These are phyloP conservation scores for Naganishia kalamii DNA, from an alignment of 768 basidiomycete species.

Conservation along the genomic window DNA sequence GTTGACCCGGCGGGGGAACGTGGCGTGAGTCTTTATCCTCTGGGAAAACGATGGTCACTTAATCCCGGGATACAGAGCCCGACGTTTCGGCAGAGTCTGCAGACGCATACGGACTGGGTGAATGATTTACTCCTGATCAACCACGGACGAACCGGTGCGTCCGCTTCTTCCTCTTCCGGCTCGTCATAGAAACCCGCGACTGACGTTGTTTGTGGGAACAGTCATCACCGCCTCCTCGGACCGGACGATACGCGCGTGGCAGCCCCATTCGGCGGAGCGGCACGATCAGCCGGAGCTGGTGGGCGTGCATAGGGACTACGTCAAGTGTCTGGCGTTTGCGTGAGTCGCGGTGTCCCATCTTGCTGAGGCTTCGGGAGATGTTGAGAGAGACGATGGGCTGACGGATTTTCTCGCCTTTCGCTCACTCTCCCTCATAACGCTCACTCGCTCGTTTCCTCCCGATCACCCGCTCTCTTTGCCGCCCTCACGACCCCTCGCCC, in stretches of 20 bases:
- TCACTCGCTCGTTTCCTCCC: too few relatives aligned
- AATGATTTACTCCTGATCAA: conserved; percentile 91
- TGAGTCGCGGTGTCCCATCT: too few relatives aligned
- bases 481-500: not conserved
- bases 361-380: too few relatives aligned
- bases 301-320: conserved; percentile 44
- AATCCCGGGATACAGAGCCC: conserved; percentile 22
- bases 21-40: conserved; percentile 22
- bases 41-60: too few relatives aligned
- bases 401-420: too few relatives aligned
- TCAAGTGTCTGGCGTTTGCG: conserved; percentile 76
- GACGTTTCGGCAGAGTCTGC: conserved; percentile 74
- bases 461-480: not conserved
- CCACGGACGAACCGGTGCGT: conserved; percentile 64
- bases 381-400: too few relatives aligned
- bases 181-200: conserved; percentile 14
- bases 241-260: conserved; percentile 89
- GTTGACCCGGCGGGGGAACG: too few relatives aligned
- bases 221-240: conserved; percentile 93
- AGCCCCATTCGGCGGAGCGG: conserved; percentile 58
- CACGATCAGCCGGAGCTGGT: conserved; percentile 55
- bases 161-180: not conserved
- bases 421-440: too few relatives aligned
- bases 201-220: conserved; percentile 29
- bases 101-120: conserved; percentile 90